phyloP scores from a whole-genome alignment of 768 basidiomycete genomes.

The Tylopilus rubrobrunneus region DNA sequence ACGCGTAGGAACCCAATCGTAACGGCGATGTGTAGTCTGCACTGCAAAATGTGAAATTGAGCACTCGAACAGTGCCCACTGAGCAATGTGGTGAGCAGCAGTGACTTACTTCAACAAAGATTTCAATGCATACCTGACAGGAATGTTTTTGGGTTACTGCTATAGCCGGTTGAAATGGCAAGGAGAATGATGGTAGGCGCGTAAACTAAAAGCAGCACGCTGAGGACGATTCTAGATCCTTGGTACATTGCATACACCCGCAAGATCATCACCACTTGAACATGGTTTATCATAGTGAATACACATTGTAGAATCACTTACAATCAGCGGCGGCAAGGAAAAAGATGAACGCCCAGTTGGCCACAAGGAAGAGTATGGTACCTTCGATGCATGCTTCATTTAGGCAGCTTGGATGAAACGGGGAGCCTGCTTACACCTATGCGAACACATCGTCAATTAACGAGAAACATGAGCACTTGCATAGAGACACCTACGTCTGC shows the following conservation, averaged over 20 bases:
- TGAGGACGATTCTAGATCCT: neutral
- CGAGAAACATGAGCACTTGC: neutral
- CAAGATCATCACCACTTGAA: neutral
- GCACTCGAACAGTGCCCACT: neutral
- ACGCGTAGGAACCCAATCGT: neutral
- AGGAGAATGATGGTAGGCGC: neutral
- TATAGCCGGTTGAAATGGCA: neutral
- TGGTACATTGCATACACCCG: neutral
- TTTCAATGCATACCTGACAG: neutral
- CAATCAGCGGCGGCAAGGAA: slow-evolving; percentile 1
- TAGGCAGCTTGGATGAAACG: neutral
- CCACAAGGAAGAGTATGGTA: neutral
- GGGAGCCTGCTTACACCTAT: neutral
- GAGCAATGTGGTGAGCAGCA: neutral
- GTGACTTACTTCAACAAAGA: neutral
- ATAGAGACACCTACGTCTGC: neutral
- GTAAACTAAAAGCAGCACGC: neutral
- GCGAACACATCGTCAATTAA: neutral
- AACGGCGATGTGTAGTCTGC: neutral
- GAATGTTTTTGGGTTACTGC: neutral
- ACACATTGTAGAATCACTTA: neutral
- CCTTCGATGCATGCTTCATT: neutral
- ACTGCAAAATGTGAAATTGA: neutral
- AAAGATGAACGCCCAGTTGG: neutral
- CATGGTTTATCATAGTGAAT: neutral